A percentile compares a stretch with the other conserved stretches of the same genome.
These are phyloP conservation scores for Tuber borchii DNA, from an alignment of 495 filamentous ascomycete genomes.

Conservation along the genomic window DNA sequence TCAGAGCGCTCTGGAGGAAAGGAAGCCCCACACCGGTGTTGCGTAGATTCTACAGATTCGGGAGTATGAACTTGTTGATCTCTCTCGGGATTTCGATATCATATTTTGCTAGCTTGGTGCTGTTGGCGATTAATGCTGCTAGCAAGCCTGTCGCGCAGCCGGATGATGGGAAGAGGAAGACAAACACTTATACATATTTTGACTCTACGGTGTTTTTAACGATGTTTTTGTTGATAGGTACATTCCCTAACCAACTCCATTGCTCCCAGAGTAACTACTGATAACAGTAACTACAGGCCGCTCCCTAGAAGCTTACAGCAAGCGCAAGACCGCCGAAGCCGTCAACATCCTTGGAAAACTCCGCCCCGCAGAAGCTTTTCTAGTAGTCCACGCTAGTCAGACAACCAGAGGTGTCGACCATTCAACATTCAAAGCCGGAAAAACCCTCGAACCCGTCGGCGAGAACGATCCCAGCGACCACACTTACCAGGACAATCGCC, in stretches of 20 bases:
- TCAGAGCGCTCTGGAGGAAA: constrained; percentile 67
- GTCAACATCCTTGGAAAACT: constrained; percentile 71
- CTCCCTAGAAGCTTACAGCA: constrained; percentile 81
- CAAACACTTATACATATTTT: constrained; percentile 61
- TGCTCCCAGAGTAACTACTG: not conserved
- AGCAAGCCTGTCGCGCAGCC: constrained; percentile 38
- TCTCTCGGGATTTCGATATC: constrained; percentile 83
- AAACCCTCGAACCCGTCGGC: not conserved
- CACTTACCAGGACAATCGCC: constrained; percentile 6
- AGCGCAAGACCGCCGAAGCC: constrained; percentile 79
- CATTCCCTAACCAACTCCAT: not conserved
- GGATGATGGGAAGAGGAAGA: constrained; percentile 43
- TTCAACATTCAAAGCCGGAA: not conserved
- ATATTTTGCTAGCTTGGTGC: constrained; percentile 72
- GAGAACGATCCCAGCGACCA: not conserved
- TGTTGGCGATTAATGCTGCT: constrained; percentile 61
- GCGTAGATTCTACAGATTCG: constrained; percentile 80
- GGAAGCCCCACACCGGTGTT: constrained; percentile 66
- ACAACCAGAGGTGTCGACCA: not conserved
- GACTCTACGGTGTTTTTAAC: constrained; percentile 91
- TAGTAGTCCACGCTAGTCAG: constrained; percentile 47
- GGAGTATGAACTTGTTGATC: constrained; percentile 92
- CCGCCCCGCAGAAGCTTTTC: constrained; percentile 65
- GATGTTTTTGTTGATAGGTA: constrained; percentile 71
- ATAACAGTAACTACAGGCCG: constrained; percentile 45